Percentiles rank a stretch among this genome's conserved stretches.
Conservation (phyloP, 257 asterid genomes). For the Jacaranda mimosifolia region DNA sequence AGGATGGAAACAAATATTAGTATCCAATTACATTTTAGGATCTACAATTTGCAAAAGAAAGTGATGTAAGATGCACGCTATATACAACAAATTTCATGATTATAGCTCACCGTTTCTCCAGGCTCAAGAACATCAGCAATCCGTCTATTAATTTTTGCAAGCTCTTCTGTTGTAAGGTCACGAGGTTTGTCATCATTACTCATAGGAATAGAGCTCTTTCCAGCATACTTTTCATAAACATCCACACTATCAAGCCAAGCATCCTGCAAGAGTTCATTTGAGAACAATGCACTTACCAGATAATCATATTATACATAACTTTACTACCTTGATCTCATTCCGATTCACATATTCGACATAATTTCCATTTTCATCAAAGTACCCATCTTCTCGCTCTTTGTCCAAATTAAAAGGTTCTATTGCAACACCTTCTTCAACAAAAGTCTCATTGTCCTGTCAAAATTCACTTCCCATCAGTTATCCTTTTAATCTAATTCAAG, state of each 20-base stretch:
- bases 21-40: constrained; percentile 14
- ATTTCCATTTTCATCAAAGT: constrained; percentile 90
- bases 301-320: constrained; percentile 16
- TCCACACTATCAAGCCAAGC: constrained; percentile 99
- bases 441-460: constrained; percentile 79
- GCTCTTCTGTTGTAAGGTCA: constrained; percentile 77
- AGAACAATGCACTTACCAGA: constrained; percentile 33
- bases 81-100: constrained; percentile 20
- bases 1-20: background rate
- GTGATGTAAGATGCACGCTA: constrained; percentile 1
- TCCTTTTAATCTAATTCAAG: constrained; percentile 18
- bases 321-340: constrained; percentile 77
- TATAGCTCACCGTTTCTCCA: constrained; percentile 78
- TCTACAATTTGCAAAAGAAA: constrained; percentile 2
- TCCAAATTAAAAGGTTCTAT: constrained; percentile 89
- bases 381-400: constrained; percentile 95
- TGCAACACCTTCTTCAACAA: constrained; percentile 75
- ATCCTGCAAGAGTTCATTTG: constrained; percentile 64
- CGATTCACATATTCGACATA: constrained; percentile 76
- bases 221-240: constrained; percentile 45
- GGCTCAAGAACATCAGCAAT: constrained; percentile 89
- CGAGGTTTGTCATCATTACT: constrained; percentile 55
- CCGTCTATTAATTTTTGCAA: constrained; percentile 88
- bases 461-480: constrained; percentile 31
- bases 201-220: constrained; percentile 42